Evolutionary conservation across 805 yeast species (phyloP), one percentile per base, ranked within the genome.

Genomic region (Tetrapisispora pingtungensis): DNA sequence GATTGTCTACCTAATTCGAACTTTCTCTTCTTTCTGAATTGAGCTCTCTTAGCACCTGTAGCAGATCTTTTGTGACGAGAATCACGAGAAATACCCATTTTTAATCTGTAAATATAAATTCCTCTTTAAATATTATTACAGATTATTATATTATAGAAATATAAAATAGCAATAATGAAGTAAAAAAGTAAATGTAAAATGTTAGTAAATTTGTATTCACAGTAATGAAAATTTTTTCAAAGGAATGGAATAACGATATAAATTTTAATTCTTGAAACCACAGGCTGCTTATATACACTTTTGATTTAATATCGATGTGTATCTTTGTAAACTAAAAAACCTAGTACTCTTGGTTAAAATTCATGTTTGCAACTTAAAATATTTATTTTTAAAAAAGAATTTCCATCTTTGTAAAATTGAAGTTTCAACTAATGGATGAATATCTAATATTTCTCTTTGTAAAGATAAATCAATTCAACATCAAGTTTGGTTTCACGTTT

Each of bases 51-150:
- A 73, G 98, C 98, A 84, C 98, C 98, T 70, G 98, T 89, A 75
- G 94, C 95, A 67, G 97, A 77, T 77, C 98, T 94, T 86, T 90
- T 90, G 89, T 93, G 98, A 79, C 97, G 96, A 75, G 98, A 90
- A 81, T 93, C 97, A 81, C 98, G 90, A 76, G 97, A 88, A 84
- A 90, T 90, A 89, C 98, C 97, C 98, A 90, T 90, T 73, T 73
- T 84, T 69, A 56, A 46, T 45, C 53, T 49, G 30, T 40, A 33
- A 27, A 17, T 10, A 41, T 10, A 34, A 19, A n/a, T 4, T 22
- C 39, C 27, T 26, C 27, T 24, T 22, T 24, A 36, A 36, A 4
- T 36, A 22, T 22, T 36, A 36, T 36, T n/a, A 36, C 27, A 12
- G 8, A 20, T 24, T 24, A 22, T 22, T 37, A 37, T 37, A 37